Evolutionary conservation across 129 eudicot species (phyloP).

Genomic region (Pittosporum tobira): DNA sequence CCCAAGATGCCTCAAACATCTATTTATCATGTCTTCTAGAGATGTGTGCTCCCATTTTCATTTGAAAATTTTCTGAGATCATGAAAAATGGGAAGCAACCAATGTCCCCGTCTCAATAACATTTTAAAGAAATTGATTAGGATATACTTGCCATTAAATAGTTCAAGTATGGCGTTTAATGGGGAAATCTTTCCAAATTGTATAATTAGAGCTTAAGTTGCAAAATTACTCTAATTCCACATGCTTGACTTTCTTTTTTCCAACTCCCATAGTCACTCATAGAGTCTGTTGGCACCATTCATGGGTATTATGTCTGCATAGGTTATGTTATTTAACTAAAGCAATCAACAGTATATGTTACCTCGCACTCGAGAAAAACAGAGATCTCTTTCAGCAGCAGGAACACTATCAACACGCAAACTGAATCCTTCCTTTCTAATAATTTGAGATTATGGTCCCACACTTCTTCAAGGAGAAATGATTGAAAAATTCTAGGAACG

Average conservation of each 20-base stretch:
- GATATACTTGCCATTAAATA: too few relatives aligned
- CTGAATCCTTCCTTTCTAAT: conserved; percentile 30
- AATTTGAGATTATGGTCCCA: conserved; percentile 18
- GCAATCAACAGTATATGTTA: conserved; percentile 14
- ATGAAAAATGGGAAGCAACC: too few relatives aligned
- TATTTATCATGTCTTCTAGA: too few relatives aligned
- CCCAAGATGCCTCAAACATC: too few relatives aligned
- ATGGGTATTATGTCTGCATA: not conserved
- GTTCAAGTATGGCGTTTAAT: too few relatives aligned
- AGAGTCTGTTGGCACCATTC: not conserved
- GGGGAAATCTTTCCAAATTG: too few relatives aligned
- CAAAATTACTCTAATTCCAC: not conserved
- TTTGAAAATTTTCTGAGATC: too few relatives aligned
- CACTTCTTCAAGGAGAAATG: conserved; percentile 27
- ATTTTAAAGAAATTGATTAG: too few relatives aligned
- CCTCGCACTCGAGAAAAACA: conserved; percentile 32
- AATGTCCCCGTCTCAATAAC: too few relatives aligned
- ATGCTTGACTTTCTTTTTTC: not conserved
- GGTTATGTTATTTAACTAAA: not conserved
- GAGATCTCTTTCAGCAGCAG: conserved; percentile 47
- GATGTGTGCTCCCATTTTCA: too few relatives aligned
- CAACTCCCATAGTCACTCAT: too few relatives aligned
- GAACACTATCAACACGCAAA: conserved; percentile 33
- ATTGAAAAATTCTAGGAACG: conserved; percentile 15
- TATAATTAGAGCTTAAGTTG: not conserved